Evolutionary conservation across 257 asterid species (phyloP), one percentile per base, ranked within the genome.

Genomic region (Dorcoceras hygrometricum): DNA sequence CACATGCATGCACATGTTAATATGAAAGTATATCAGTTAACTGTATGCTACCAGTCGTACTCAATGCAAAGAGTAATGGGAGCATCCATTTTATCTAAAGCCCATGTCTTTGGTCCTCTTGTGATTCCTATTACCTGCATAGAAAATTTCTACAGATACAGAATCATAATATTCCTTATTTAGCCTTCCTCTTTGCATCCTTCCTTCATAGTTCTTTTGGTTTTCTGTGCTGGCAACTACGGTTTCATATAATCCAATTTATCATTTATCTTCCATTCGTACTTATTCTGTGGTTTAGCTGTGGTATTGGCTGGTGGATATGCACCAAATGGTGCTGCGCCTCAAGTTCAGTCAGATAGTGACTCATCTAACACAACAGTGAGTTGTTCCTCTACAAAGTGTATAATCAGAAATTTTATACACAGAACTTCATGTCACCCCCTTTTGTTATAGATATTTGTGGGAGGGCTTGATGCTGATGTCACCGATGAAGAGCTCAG

Each of bases 311-410:
- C 96, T 18, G 99, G 97, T 74, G 98, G 97, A 77, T 79, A 76
- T 80, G 82, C 89, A 28, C 43, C 86, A 65, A 90, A 85, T 73
- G 96, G 96, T 73, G 60, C 59, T 75, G 67, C 65, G 39, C 70
- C 86, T 51, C 90, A 85, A 68, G 88, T 84, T 51, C 86, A 87
- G 79, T 61, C 86, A 62, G 95, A 86, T 67, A 71, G 68, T 8
- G 95, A 91, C 76, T 67, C 89, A 59, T 81, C 95, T 60, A 95
- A 90, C 80, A 87, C 99, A 63, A 94, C 99, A 48, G 99, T 91
- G 80, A 90, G 99, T 39, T 62, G 56, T 69, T 72, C 71, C 74
- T 66, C 68, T 67, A 58, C 26, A 28, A 58, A 63, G 61, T 70
- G 48, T 61, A 34, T 66, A 62, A 24, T 50, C 12, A 23, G 14